Evolutionary conservation across 2,329 filamentous ascomycete species (phyloP).

Genomic region (Bipolaris cookei): DNA sequence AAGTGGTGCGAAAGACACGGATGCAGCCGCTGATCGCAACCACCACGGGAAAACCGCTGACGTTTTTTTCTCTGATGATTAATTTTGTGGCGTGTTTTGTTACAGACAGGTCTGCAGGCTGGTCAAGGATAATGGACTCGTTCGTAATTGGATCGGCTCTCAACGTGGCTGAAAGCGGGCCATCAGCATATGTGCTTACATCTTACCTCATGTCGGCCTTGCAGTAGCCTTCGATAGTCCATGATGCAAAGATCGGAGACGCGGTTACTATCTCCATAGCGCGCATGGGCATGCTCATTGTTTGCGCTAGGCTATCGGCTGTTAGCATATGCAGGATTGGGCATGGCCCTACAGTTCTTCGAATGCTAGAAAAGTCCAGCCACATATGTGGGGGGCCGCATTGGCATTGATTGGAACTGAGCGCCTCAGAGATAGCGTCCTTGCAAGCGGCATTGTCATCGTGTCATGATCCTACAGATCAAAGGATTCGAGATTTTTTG

Average conservation of each 20-base stretch:
- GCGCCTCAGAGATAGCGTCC: conserved; percentile 1
- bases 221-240: conserved; percentile 18
- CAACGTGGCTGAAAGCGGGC: conserved; percentile 1
- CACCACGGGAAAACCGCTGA: conserved; percentile 5
- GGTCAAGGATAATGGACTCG: not conserved
- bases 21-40: conserved; percentile 20
- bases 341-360: conserved; percentile 1
- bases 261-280: conserved; percentile 6
- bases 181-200: conserved; percentile 5
- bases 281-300: conserved; percentile 5
- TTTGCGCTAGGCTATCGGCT: conserved; percentile 6
- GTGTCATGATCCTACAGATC: not conserved
- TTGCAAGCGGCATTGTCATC: conserved; percentile 6
- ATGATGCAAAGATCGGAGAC: conserved; percentile 4
- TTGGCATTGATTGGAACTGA: not conserved
- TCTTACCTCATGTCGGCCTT: conserved; percentile 10
- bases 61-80: conserved; percentile 24
- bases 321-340: conserved; percentile 2
- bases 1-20: conserved; percentile 9
- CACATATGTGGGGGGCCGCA: conserved; percentile 3
- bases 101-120: conserved; percentile 6
- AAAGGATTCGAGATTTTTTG: not conserved
- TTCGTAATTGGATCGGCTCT: conserved; percentile 16
- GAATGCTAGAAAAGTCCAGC: conserved; percentile 1
- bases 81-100: conserved; percentile 20